These are phyloP conservation scores for Ramularia endophylla DNA, from an alignment of 2,329 filamentous ascomycete species.

Conservation along the genomic window DNA sequence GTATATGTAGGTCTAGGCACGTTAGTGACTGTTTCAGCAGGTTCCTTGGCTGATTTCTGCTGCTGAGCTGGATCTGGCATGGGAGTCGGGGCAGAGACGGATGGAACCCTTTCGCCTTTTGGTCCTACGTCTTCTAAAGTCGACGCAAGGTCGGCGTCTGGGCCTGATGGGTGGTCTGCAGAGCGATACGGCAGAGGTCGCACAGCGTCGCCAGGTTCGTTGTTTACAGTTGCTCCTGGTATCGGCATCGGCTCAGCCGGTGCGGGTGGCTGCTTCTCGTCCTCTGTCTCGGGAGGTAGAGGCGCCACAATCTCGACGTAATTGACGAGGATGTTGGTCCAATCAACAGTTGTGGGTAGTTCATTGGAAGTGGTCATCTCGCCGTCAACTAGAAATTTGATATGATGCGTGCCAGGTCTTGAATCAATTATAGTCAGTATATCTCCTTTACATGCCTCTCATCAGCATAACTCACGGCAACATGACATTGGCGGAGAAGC, in stretches of 20 bases:
- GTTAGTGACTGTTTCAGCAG: slow-evolving; percentile 19
- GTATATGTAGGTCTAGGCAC: slow-evolving; percentile 58
- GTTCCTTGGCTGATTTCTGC: slow-evolving; percentile 7
- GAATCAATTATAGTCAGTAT: no score
- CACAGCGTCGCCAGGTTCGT: slow-evolving; percentile 14
- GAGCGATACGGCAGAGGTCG: slow-evolving; percentile 53
- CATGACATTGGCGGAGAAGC: slow-evolving; percentile 71
- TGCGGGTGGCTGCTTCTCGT: slow-evolving; percentile 21
- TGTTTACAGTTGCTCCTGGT: slow-evolving; percentile 24
- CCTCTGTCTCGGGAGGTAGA: slow-evolving; percentile 14
- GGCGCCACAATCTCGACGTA: slow-evolving; percentile 73
- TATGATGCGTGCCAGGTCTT: slow-evolving; percentile 81
- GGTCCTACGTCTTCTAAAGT: slow-evolving; percentile 17
- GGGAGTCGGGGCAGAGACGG: slow-evolving; percentile 8
- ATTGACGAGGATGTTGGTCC: slow-evolving; percentile 96
- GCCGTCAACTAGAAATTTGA: slow-evolving; percentile 92
- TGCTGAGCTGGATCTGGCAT: slow-evolving; percentile 9
- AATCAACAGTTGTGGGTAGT: slow-evolving; percentile 92
- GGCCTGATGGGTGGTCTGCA: slow-evolving; percentile 20
- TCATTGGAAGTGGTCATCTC: slow-evolving; percentile 85
- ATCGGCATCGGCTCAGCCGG: slow-evolving; percentile 27
- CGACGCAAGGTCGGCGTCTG: slow-evolving; percentile 14
- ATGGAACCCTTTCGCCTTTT: slow-evolving; percentile 8
- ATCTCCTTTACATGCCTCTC: no score
- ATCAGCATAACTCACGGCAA: slow-evolving; percentile 47